These are phyloP conservation scores for Phytopythium sindhum DNA, from an alignment of 352 stramenopile species.

Conservation along the genomic window DNA sequence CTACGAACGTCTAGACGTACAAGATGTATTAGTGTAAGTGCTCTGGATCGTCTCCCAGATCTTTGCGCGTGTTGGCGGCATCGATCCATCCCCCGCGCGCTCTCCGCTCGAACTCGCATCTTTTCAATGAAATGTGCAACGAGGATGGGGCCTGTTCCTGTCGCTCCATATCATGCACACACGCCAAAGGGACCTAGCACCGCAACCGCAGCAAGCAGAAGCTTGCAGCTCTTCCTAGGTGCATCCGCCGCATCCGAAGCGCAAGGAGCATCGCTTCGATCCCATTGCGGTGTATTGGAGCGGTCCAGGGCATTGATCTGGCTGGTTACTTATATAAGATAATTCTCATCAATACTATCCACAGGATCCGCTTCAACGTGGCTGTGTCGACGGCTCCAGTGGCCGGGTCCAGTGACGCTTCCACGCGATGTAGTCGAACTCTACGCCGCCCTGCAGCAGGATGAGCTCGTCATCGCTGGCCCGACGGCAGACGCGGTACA, in stretches of 20 bases:
- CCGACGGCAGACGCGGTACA: background rate
- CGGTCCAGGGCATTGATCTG: too few species aligned
- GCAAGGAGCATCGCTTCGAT: too few species aligned
- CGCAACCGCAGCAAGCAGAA: background rate
- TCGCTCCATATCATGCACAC: background rate
- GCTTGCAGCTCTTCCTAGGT: background rate
- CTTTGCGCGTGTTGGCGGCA: background rate
- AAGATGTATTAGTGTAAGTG: too few species aligned
- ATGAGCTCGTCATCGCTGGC: constrained; percentile 1
- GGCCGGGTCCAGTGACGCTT: background rate
- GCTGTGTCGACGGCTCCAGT: too few species aligned
- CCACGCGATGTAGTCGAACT: constrained; percentile 5
- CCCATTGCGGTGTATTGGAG: too few species aligned
- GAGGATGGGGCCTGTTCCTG: background rate
- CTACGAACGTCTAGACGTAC: too few species aligned
- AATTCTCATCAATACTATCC: too few species aligned
- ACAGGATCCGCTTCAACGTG: too few species aligned
- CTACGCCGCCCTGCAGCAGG: background rate
- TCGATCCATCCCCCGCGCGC: background rate
- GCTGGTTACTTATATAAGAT: too few species aligned
- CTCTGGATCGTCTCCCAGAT: too few species aligned
- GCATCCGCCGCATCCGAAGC: background rate
- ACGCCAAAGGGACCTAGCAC: too few species aligned
- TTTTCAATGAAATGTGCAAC: background rate
- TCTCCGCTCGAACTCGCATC: background rate